These are phyloP conservation scores for Dalechampia spathulata DNA, from an alignment of 441 rosid genomes.

Conservation along the genomic window DNA sequence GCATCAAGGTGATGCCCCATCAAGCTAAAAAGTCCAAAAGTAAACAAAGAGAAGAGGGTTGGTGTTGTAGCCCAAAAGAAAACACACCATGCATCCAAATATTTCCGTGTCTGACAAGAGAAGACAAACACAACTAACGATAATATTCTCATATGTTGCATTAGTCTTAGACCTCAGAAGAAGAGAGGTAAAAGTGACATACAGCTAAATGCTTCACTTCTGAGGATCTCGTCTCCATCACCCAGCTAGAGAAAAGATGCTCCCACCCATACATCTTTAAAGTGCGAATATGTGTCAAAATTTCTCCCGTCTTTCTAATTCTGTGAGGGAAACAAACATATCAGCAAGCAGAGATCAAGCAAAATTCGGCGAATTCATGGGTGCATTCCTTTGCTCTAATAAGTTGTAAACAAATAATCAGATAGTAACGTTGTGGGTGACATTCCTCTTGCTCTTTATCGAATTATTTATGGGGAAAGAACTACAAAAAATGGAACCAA, in stretches of 20 bases:
- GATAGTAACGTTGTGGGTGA: not conserved
- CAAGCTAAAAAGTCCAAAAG: slow-evolving; percentile 78
- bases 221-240: slow-evolving; percentile 67
- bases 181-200: slow-evolving; percentile 22
- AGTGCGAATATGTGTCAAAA: slow-evolving; percentile 74
- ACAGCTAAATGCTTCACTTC: slow-evolving; percentile 91
- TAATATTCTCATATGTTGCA: slow-evolving; percentile 5
- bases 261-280: slow-evolving; percentile 96
- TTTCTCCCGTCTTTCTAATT: slow-evolving; percentile 90
- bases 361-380: not conserved
- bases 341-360: slow-evolving; percentile 3
- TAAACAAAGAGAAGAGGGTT: slow-evolving; percentile 78
- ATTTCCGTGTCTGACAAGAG: slow-evolving; percentile 67
- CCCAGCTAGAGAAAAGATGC: slow-evolving; percentile 67
- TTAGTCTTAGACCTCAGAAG: slow-evolving; percentile 1
- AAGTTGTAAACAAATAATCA: not conserved
- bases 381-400: not conserved
- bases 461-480: not conserved
- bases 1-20: slow-evolving; percentile 98
- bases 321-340: slow-evolving; percentile 32
- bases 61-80: slow-evolving; percentile 99
- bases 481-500: not conserved
- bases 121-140: slow-evolving; percentile 17
- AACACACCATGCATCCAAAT: slow-evolving; percentile 98
- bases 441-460: not conserved